These are phyloP conservation scores for Irineochytrium annulatum DNA, from an alignment of 192 early-diverging fungal species.

Conservation along the genomic window DNA sequence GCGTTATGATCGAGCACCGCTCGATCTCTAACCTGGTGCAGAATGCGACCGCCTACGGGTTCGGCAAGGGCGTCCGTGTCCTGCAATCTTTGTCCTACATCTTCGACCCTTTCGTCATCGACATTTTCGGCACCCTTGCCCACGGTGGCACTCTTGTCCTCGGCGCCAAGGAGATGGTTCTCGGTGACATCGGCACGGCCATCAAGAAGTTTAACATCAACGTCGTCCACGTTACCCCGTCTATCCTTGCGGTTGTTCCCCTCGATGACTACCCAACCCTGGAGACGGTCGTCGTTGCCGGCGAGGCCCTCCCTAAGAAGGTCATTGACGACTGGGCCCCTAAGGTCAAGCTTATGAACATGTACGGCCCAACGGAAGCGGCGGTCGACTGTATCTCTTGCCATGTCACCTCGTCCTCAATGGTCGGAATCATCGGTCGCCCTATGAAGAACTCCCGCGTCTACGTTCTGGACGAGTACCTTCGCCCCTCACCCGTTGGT, in stretches of 20 bases:
- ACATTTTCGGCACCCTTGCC: too few relatives aligned
- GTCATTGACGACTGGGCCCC: neutral
- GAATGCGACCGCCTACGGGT: too few relatives aligned
- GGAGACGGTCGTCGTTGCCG: neutral
- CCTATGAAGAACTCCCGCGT: too few relatives aligned
- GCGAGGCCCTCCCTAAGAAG: neutral
- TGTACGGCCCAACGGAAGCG: neutral
- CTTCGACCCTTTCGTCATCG: too few relatives aligned
- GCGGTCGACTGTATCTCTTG: too few relatives aligned
- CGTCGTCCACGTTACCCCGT: neutral
- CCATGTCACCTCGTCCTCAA: too few relatives aligned
- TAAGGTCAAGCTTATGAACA: slow-evolving; percentile 1
- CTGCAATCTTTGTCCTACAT: too few relatives aligned
- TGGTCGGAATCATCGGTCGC: too few relatives aligned
- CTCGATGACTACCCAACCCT: neutral
- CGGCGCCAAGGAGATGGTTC: neutral
- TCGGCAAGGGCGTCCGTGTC: too few relatives aligned
- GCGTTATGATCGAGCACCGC: slow-evolving; percentile 21
- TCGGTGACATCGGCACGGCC: neutral
- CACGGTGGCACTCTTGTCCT: too few relatives aligned
- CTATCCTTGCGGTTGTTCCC: neutral
- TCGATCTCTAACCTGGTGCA: too few relatives aligned
- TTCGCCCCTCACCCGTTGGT: slow-evolving; percentile 9
- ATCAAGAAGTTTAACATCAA: neutral
- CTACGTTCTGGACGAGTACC: neutral